These are phyloP conservation scores for Lactarius evosmus DNA, from an alignment of 768 basidiomycete species.

Conservation along the genomic window DNA sequence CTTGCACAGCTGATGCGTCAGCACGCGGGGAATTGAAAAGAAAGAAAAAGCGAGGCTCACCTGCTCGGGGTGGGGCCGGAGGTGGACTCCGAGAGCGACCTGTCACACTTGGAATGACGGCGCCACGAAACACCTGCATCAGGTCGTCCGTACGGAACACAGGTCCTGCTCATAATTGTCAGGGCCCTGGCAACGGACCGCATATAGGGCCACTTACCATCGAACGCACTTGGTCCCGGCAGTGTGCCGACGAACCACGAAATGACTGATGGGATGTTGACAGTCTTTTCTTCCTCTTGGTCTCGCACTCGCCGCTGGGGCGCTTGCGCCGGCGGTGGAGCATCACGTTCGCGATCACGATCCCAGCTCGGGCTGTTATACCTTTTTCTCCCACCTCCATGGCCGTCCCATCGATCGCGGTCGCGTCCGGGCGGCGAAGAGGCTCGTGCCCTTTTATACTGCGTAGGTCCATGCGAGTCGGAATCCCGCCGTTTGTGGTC, in stretches of 20 bases:
- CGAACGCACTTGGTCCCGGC: conserved; percentile 69
- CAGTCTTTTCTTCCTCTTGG: conserved; percentile 46
- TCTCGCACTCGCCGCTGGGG: conserved; percentile 38
- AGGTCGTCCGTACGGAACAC: conserved; percentile 88
- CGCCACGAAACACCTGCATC: conserved; percentile 78
- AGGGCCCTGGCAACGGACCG: conserved; percentile 19
- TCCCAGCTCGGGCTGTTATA: conserved; percentile 46
- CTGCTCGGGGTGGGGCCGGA: conserved; percentile 45
- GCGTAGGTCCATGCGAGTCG: conserved; percentile 41
- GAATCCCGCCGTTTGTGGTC: conserved; percentile 42
- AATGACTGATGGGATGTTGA: conserved; percentile 49
- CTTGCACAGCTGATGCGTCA: conserved; percentile 7
- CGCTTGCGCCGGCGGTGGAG: conserved; percentile 37
- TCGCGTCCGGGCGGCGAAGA: conserved; percentile 51
- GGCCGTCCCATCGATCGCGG: conserved; percentile 42
- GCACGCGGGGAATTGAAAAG: not conserved
- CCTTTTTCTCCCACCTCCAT: conserved; percentile 38
- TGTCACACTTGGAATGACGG: conserved; percentile 67
- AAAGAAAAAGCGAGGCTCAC: conserved; percentile 34
- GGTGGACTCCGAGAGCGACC: conserved; percentile 51
- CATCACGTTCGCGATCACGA: conserved; percentile 44
- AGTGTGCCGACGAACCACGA: conserved; percentile 84
- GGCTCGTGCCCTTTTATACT: conserved; percentile 45
- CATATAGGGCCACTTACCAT: conserved; percentile 56
- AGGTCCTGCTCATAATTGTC: conserved; percentile 55